Evolutionary conservation across 2,329 filamentous ascomycete genomes (phyloP), one percentile per base, ranked within the genome.

Genomic region (Xylaria sp.): DNA sequence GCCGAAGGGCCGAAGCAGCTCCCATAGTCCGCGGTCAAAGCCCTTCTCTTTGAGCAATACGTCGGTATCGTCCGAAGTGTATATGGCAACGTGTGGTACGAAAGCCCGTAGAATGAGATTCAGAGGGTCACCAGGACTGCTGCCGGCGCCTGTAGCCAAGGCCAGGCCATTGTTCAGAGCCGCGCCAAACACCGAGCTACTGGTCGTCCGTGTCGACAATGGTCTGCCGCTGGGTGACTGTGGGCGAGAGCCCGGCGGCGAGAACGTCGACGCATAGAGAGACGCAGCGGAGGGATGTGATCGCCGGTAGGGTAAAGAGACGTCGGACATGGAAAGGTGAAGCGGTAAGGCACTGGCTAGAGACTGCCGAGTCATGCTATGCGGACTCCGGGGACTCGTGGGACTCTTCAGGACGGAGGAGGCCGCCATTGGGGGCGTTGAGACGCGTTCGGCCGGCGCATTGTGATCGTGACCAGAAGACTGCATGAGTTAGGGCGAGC

Each of bases 1-100:
- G 35, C 94, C 94, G 76, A 96, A 99, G 0, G 94, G 93, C 54
- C 93, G 82, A 58, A 99, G 76, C 23, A 99, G 78, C 73, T 96
- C 90, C 79, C 92, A 87, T 53, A 99, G 80, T 0, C 93, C 92
- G 50, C 86, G 82, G 46, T 84, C 79, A 66, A 97, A 90, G 0
- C 95, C 95, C 75, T 99, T 99, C 64, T 89, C 86, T 60, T 80
- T 81, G 57, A 92, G 82, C 60, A 99, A 76, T 59, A 87, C 83
- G 70, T 97, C 89, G 0, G 91, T 94, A 71, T 97, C 93, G 13
- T 83, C 78, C 11, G 93, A 96, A n/a, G 91, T 85, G 67, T 92
- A 88, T 34, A 99, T 84, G 5, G 90, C 90, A 51, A 99, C 85
- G 64, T 94, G 90, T 0, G 94, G 95, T 11, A 93, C 90, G 72